Percentiles rank a stretch among this genome's conserved stretches.
phyloP scores from a whole-genome alignment of 139 green algal genomes.

The Pseudopediastrum boryanum region DNA sequence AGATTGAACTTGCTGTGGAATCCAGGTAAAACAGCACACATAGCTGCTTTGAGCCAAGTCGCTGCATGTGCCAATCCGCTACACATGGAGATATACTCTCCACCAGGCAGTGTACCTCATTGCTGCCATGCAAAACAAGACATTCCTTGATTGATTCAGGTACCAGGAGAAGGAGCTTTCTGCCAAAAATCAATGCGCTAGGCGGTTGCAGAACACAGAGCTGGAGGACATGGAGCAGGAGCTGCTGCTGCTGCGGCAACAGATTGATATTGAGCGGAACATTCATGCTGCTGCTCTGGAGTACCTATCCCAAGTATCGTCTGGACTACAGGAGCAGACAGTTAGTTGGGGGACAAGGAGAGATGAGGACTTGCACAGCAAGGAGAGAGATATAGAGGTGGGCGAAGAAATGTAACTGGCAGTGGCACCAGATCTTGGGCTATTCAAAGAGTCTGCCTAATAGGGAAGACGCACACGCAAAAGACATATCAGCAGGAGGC shows the following conservation, averaged over 20 bases:
- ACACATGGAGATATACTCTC: background rate
- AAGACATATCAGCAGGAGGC: background rate
- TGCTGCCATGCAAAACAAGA: background rate
- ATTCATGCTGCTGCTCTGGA: constrained; percentile 31
- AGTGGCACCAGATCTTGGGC: background rate
- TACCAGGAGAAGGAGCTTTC: constrained; percentile 35
- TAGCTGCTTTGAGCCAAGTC: background rate
- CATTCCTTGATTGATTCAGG: background rate
- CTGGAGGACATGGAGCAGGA: constrained; percentile 54
- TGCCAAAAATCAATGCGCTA: constrained; percentile 48
- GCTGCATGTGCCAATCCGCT: background rate
- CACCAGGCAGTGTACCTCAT: background rate
- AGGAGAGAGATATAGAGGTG: constrained; percentile 26
- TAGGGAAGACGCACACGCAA: background rate
- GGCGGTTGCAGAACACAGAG: constrained; percentile 50
- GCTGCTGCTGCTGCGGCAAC: constrained; percentile 47
- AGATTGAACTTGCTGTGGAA: constrained; percentile 53
- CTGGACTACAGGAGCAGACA: constrained; percentile 11
- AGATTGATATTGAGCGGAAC: constrained; percentile 67
- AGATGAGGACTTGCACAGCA: constrained; percentile 27
- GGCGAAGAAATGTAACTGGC: background rate
- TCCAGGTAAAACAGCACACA: constrained; percentile 40
- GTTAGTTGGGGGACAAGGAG: constrained; percentile 18
- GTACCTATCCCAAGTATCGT: background rate
- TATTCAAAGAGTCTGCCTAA: background rate